phyloP scores from a whole-genome alignment of 2,329 filamentous ascomycete genomes.

The Cladophialophora yegresii region DNA sequence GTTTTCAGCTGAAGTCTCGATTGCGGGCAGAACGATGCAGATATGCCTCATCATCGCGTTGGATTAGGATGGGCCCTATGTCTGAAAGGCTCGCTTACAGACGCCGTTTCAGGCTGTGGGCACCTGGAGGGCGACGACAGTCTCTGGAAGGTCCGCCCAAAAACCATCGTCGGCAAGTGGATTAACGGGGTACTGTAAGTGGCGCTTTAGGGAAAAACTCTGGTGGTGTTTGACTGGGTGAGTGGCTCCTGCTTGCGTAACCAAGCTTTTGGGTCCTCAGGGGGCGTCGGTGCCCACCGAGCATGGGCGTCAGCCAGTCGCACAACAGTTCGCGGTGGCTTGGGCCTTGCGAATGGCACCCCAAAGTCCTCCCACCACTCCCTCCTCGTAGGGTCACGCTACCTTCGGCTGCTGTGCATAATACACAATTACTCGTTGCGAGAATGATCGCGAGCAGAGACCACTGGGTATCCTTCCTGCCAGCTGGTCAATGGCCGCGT shows the following conservation, averaged over 20 bases:
- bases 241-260: not conserved
- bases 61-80: not conserved
- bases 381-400: not conserved
- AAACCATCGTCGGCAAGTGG: slow-evolving; percentile 5
- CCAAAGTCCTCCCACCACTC: not conserved
- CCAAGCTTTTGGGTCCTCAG: not conserved
- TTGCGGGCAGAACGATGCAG: slow-evolving; percentile 12
- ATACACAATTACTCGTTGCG: not conserved
- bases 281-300: slow-evolving; percentile 5
- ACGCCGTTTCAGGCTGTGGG: slow-evolving; percentile 27
- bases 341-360: slow-evolving; percentile 4
- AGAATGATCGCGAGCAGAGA: not conserved
- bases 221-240: slow-evolving; percentile 16
- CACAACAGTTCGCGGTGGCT: not conserved
- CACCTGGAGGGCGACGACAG: slow-evolving; percentile 11
- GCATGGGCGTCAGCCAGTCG: not conserved
- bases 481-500: not conserved
- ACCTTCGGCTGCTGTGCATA: not conserved
- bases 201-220: slow-evolving; percentile 18
- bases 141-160: not conserved
- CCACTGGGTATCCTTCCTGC: not conserved
- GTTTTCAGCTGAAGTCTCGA: slow-evolving; percentile 28
- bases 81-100: slow-evolving; percentile 11
- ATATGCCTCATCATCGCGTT: slow-evolving; percentile 18
- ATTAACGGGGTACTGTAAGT: slow-evolving; percentile 5